phyloP scores from a whole-genome alignment of 2,329 filamentous ascomycete genomes.

The Colletotrichum noveboracense region DNA sequence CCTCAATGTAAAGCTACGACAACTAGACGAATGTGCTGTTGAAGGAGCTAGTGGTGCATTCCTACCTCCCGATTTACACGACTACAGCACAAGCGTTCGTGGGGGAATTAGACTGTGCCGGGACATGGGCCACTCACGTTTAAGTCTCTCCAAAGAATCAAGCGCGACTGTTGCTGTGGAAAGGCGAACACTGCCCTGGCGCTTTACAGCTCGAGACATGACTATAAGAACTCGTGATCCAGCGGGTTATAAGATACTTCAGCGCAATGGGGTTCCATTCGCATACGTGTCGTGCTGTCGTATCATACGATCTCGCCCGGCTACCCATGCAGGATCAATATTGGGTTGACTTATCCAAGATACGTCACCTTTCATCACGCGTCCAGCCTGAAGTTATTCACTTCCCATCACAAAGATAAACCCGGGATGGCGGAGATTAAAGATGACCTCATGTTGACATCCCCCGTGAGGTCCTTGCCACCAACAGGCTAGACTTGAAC shows the following conservation, averaged over 20 bases:
- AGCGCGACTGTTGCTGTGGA: neutral
- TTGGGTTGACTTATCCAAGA: too few relatives aligned
- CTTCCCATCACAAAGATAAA: too few relatives aligned
- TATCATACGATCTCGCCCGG: neutral
- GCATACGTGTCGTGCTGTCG: neutral
- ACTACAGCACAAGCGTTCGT: too few relatives aligned
- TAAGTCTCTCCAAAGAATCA: neutral
- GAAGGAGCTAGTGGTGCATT: too few relatives aligned
- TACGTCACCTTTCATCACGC: too few relatives aligned
- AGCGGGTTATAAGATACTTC: rapidly evolving
- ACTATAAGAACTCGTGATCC: neutral
- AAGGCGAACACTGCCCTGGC: neutral
- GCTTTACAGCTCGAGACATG: rapidly evolving
- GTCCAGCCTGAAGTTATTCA: too few relatives aligned
- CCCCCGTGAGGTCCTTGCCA: too few relatives aligned
- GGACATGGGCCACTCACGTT: neutral
- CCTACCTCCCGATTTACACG: too few relatives aligned
- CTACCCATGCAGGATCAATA: neutral
- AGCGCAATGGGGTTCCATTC: neutral
- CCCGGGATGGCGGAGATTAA: rapidly evolving
- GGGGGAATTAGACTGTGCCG: rapidly evolving
- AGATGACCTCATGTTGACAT: neutral
- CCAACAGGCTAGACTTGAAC: neutral
- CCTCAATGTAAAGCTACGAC: too few relatives aligned
- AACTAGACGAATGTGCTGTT: too few relatives aligned